Conservation (phyloP, 805 yeast species). For the Monosporozyma siamensis region DNA sequence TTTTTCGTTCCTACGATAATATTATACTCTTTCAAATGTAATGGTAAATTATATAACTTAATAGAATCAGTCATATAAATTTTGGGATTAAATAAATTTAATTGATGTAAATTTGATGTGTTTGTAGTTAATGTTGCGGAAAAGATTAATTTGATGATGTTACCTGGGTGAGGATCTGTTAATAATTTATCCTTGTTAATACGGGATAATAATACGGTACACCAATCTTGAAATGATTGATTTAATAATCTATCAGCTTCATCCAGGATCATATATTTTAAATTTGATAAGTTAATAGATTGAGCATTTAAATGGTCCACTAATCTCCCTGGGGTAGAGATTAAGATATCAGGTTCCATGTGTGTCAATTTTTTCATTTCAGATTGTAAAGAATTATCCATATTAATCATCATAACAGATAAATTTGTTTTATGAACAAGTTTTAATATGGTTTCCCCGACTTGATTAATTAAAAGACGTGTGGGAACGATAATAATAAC, state of each 20-base stretch:
- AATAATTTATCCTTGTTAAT: conserved; percentile 30
- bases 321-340: conserved; percentile 71
- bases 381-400: conserved; percentile 49
- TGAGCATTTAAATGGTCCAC: conserved; percentile 56
- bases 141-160: conserved; percentile 62
- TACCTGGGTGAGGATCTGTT: conserved; percentile 21
- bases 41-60: conserved; percentile 52
- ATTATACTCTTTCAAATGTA: conserved; percentile 38
- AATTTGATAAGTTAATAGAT: conserved; percentile 38
- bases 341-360: conserved; percentile 54
- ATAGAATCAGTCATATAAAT: conserved; percentile 61
- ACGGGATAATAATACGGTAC: conserved; percentile 38
- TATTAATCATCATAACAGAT: conserved; percentile 41
- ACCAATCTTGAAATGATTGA: conserved; percentile 94
- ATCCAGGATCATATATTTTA: conserved; percentile 62
- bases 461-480: conserved; percentile 77
- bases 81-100: conserved; percentile 64
- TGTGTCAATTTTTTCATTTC: conserved; percentile 45
- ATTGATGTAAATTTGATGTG: conserved; percentile 70
- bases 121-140: conserved; percentile 93
- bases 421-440: conserved; percentile 61
- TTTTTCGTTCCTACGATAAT: conserved; percentile 31
- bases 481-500: conserved; percentile 86
- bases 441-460: conserved; percentile 49
- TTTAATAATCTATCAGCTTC: conserved; percentile 78